Conservation (phyloP, 2,329 filamentous ascomycete species). For the Colletotrichum cuscutae region DNA sequence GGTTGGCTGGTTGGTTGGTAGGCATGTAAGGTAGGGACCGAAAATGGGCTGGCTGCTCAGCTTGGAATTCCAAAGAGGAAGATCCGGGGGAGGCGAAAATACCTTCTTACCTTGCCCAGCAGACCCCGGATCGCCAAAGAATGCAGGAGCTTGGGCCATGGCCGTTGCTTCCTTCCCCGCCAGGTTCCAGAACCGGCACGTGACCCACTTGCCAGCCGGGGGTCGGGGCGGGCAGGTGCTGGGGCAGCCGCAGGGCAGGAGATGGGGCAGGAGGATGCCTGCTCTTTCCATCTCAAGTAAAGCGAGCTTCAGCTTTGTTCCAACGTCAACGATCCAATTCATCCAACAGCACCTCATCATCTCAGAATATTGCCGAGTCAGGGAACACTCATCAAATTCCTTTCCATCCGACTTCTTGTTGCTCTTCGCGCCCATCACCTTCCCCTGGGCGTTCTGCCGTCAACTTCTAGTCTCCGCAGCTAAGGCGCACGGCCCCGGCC, state of each 20-base stretch:
- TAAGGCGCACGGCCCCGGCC: neutral
- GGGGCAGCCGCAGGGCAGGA: no score
- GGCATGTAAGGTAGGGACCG: neutral
- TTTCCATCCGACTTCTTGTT: no score
- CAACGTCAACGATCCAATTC: conserved; percentile 2
- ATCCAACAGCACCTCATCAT: neutral
- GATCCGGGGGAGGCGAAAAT: neutral
- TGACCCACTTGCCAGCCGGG: conserved; percentile 8
- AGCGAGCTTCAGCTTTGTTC: conserved; percentile 27
- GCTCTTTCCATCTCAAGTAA: neutral
- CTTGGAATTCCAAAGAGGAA: neutral
- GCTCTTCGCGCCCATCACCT: no score
- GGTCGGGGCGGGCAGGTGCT: no score
- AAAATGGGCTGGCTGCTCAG: neutral
- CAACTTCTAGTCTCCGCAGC: neutral
- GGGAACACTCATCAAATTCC: no score
- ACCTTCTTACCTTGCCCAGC: neutral
- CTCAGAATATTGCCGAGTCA: neutral
- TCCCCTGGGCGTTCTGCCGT: neutral
- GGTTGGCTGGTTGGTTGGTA: no score
- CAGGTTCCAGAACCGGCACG: conserved; percentile 7
- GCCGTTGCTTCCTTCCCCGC: neutral
- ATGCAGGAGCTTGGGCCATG: conserved; percentile 18
- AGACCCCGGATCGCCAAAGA: conserved; percentile 1
- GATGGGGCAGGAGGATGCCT: conserved; percentile 24